Percentiles rank a stretch among this genome's conserved stretches.
phyloP scores from a whole-genome alignment of 495 filamentous ascomycete species.

The Filosporella fistucella region DNA sequence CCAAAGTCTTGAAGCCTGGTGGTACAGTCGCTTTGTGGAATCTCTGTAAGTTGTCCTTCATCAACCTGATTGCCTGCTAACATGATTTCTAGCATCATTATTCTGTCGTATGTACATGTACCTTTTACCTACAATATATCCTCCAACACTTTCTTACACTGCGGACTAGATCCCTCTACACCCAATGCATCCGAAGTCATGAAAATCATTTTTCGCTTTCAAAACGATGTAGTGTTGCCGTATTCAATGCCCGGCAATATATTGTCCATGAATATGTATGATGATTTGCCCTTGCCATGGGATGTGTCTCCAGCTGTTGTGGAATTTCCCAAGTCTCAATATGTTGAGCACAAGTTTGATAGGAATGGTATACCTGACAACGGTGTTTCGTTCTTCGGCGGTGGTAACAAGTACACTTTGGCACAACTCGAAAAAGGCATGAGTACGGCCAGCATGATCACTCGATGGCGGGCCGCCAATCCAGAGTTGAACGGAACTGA shows the following conservation, averaged over 20 bases:
- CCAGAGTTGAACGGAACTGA: constrained; percentile 19
- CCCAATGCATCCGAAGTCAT: constrained; percentile 30
- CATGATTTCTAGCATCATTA: constrained; percentile 7
- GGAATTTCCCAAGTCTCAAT: constrained; percentile 36
- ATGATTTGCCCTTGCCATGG: constrained; percentile 47
- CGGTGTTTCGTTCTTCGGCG: constrained; percentile 19
- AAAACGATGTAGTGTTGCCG: constrained; percentile 27
- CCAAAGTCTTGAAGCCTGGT: constrained; percentile 48
- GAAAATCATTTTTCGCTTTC: constrained; percentile 26
- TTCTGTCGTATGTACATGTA: constrained; percentile 11
- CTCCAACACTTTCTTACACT: too few relatives aligned
- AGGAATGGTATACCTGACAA: constrained; percentile 17
- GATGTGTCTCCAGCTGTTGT: constrained; percentile 26
- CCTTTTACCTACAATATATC: not conserved
- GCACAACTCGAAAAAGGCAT: constrained; percentile 9
- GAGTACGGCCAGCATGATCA: constrained; percentile 19
- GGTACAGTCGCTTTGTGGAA: constrained; percentile 55
- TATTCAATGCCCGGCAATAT: constrained; percentile 35
- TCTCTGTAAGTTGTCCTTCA: constrained; percentile 2
- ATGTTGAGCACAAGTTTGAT: constrained; percentile 22
- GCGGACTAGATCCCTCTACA: constrained; percentile 28
- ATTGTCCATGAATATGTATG: constrained; percentile 33
- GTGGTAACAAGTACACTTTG: not conserved
- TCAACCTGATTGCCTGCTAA: not conserved
- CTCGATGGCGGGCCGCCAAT: constrained; percentile 21